Base-by-base conservation (phyloP, 345 rosid species). In the Gossypium herbaceum region DNA sequence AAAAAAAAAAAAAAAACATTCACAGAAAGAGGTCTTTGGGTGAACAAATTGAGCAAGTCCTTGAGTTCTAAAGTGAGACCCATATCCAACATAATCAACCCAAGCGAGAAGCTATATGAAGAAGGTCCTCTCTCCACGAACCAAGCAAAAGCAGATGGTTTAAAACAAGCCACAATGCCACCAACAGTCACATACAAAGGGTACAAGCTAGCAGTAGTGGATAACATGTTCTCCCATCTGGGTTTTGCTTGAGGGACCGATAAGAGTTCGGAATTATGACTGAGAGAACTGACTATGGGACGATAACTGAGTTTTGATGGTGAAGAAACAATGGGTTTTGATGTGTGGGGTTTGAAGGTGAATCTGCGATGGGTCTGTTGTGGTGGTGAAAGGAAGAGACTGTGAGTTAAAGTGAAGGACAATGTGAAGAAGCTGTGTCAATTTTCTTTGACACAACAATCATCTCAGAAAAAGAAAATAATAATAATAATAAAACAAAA, bases 31-130 rank as follows among this genome's bases (percentile, higher is more conserved):
- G 86, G 91, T 71, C 92, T 80, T 74, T 70, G 84, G 82, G 71
- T 54, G 84, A 88, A 86, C 78, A 90, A 79, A 77, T 75, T 71
- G 51, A 85, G 39, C 80, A 88, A 77, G 76, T 90, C 92, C 82
- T 81, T 85, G 57, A 88, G 84, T 80, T 88, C 86, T 82, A 88
- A 80, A 62, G 92, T 90, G 63, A 90, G 83, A 47, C 92, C 92
- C 92, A 90, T 90, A 0, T 91, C 81, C 82, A 88, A 65, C 94
- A 88, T 90, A 51, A 90, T 85, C 19, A 88, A 60, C 58, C 87
- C 91, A 60, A 88, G 90, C 0, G 87, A 73, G 47, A 88, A 66
- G 81, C 88, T 86, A 73, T 85, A 90, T 9, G 92, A 85, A 72
- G 74, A 17, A 2, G 94, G 90, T 3, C 84, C 86, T 71, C 75